A percentile compares a stretch with the other conserved stretches of the same genome.
These are phyloP conservation scores for Tilletia caries DNA, from an alignment of 1,284 basidiomycete genomes.

Conservation along the genomic window DNA sequence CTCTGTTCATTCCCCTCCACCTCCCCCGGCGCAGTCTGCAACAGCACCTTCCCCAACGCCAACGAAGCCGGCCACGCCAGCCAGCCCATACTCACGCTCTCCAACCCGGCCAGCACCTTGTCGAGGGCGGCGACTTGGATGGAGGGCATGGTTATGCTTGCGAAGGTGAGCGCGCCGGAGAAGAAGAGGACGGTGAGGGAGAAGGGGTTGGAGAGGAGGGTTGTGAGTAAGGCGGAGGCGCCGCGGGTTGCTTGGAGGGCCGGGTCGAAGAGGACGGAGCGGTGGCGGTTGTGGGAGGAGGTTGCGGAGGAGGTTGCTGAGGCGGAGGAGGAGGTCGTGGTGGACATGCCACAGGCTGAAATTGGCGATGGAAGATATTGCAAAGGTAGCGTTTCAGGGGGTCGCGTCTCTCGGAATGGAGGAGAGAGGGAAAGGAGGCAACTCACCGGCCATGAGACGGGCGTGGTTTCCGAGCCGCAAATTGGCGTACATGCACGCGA, in stretches of 20 bases:
- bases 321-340: slow-evolving; percentile 30
- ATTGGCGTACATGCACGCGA: slow-evolving; percentile 37
- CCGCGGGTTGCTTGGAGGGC: slow-evolving; percentile 31
- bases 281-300: slow-evolving; percentile 21
- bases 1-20: slow-evolving; percentile 30
- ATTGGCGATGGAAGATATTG: no score
- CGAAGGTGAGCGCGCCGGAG: slow-evolving; percentile 33
- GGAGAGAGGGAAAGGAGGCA: not conserved
- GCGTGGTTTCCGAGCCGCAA: slow-evolving; percentile 47
- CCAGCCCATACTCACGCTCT: slow-evolving; percentile 48
- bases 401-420: not conserved
- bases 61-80: slow-evolving; percentile 43
- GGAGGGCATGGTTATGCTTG: slow-evolving; percentile 39
- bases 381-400: not conserved
- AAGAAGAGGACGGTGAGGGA: slow-evolving; percentile 50
- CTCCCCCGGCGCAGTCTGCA: slow-evolving; percentile 49
- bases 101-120: slow-evolving; percentile 49
- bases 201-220: slow-evolving; percentile 48
- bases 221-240: slow-evolving; percentile 27
- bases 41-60: slow-evolving; percentile 44
- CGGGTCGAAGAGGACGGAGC: slow-evolving; percentile 37
- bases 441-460: slow-evolving; percentile 31
- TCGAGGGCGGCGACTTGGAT: slow-evolving; percentile 48
- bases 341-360: slow-evolving; percentile 46
- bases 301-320: slow-evolving; percentile 11